Base-by-base conservation (phyloP, 2,329 filamentous ascomycete genomes). In the Diaporthe velutina region DNA sequence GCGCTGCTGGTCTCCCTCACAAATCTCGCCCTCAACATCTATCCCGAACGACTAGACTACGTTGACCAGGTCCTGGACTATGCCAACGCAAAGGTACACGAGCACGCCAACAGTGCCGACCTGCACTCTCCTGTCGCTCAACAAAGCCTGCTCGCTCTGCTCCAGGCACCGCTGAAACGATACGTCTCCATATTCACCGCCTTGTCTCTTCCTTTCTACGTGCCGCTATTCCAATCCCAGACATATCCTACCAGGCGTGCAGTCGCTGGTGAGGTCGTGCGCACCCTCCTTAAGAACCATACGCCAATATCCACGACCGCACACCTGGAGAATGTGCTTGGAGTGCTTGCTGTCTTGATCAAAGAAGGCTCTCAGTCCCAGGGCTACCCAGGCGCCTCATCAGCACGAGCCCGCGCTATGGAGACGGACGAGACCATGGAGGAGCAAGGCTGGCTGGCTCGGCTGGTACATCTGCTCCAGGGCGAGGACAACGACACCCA, bases 371-470 rank as follows among this genome's bases (percentile, higher is more conserved):
- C 94, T 19, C 96, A 98, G 80, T 88, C 93, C 71, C 92, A 94
- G n/a, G 95, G 95, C 40, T 98, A 98, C 79, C 93, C 96, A 0
- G 94, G 95, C 4, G 91, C 93, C 52, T 91, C 93, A 8, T 94
- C 96, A 80, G 89, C 95, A 77, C 92, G 94, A 76, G 90, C 85
- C 4, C 91, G 95, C 76, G 90, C 86, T 0, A 83, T 90, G 61
- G 97, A 99, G 86, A 98, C 97, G 0, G 97, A 99, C 76, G 97
- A 99, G 86, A 98, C 96, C 0, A 92, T 98, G 80, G 96, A 99
- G 84, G 97, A 99, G 85, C 97, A 99, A 87, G 97, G 97, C 70
- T 98, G 95, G 95, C 88, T 99, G 71, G 97, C 97, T 48, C 91
- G 97, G 79, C 93, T 99, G 81, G 92, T 98, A 25, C 97, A 99